Conservation (phyloP, 2,329 filamentous ascomycete species). For the Fusarium sp. region DNA sequence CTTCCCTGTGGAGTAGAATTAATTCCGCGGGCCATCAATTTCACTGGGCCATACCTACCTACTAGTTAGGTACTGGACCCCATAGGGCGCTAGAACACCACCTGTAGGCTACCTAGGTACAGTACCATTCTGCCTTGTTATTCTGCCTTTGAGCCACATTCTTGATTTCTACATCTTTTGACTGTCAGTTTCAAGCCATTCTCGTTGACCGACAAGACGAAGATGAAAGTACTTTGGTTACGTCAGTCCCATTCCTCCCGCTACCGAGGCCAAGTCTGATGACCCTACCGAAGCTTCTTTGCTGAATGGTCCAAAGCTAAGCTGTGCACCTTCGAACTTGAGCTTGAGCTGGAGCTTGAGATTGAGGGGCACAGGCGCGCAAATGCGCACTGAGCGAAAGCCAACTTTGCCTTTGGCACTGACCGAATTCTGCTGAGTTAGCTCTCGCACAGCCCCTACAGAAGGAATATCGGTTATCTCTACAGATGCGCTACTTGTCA, state of each 20-base stretch:
- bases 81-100: background rate
- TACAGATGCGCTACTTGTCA: slow-evolving; percentile 11
- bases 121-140: slow-evolving; percentile 26
- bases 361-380: slow-evolving; percentile 20
- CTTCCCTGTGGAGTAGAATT: background rate
- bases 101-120: background rate
- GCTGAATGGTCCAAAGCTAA: background rate
- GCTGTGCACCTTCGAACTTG: slow-evolving; percentile 8
- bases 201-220: slow-evolving; percentile 16
- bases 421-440: slow-evolving; percentile 40
- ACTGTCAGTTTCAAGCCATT: slow-evolving; percentile 19
- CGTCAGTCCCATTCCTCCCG: slow-evolving; percentile 36
- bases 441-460: slow-evolving; percentile 38
- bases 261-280: slow-evolving; percentile 33
- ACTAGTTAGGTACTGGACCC: background rate
- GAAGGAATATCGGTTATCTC: slow-evolving; percentile 23
- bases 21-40: background rate
- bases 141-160: slow-evolving; percentile 19
- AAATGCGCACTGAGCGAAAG: slow-evolving; percentile 22
- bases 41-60: background rate
- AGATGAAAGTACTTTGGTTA: slow-evolving; percentile 17
- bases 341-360: background rate
- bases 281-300: slow-evolving; percentile 9
- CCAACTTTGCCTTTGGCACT: slow-evolving; percentile 34
- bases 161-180: slow-evolving; percentile 5